Base-by-base conservation (phyloP, 2,329 filamentous ascomycete genomes). In the Colletotrichum chrysophilum region DNA sequence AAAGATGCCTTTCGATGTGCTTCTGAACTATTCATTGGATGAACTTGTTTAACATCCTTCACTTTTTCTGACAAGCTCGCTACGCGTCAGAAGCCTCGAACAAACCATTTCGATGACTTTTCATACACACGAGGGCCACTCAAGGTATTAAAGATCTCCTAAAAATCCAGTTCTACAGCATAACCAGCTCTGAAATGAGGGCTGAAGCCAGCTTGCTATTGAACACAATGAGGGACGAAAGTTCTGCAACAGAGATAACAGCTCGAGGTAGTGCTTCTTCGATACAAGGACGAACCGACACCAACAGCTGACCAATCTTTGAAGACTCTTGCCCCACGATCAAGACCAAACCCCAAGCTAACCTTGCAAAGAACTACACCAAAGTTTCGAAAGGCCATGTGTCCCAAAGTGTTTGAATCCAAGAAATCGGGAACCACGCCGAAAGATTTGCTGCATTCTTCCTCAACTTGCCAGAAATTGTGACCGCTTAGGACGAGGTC, bases 41-140 rank as follows among this genome's bases (percentile, higher is more conserved):
- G 4, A 52, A 21, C 43, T 13, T 21, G 3, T 7, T 13, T 2
- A 21, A 13, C 10, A 21, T 52, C 3, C 6, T 21, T 52, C 43
- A 6, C 21, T 52, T 13, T 4, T 6, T 52, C n/a, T 52, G n/a
- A 21, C 4, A 0, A 21, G 2, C 43, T 2, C 1, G 16, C 2
- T 21, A 3, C 13, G 43, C 4, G n/a, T 4, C 12, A 21, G 3
- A 52, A 4, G 38, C 18, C 38, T 43, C 38, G 16, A 10, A 43
- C 8, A n/a, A 18, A 43, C 4, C 1, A 21, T 3, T 48, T 21
- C 43, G 9, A 48, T n/a, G 43, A 21, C 18, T 48, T 48, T 43
- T 43, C 38, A n/a, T 21, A 48, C 43, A 48, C 43, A n/a, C 5
- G 43, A 48, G n/a, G n/a, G 43, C 18, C 4, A n/a, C 5, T 12